These are phyloP conservation scores for Iris pallida DNA, from an alignment of 116 monocot genomes.

Conservation along the genomic window DNA sequence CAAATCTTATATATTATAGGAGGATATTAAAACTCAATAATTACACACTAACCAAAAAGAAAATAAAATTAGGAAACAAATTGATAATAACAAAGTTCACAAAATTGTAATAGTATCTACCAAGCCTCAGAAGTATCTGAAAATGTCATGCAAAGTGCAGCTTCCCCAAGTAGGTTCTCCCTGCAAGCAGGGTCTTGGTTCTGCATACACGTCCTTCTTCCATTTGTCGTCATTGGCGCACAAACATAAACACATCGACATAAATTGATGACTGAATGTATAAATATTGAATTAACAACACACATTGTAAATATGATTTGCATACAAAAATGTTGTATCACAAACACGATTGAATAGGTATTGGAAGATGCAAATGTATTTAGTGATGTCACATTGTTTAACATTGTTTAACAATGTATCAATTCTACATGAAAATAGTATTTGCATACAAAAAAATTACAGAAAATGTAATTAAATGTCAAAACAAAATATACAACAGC, in stretches of 20 bases:
- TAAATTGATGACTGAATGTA: neutral
- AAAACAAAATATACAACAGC: too few relatives aligned
- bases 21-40: conserved; percentile 36
- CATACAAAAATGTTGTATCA: too few relatives aligned
- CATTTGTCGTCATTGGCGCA: conserved; percentile 23
- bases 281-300: too few relatives aligned
- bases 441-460: too few relatives aligned
- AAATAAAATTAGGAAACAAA: neutral
- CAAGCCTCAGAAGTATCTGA: conserved; percentile 18
- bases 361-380: too few relatives aligned
- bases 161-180: conserved; percentile 29
- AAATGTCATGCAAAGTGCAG: conserved; percentile 19
- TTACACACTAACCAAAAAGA: neutral
- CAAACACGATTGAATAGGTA: too few relatives aligned
- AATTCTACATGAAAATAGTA: too few relatives aligned
- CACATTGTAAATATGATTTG: too few relatives aligned
- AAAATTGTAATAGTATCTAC: neutral
- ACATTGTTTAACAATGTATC: too few relatives aligned
- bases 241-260: neutral
- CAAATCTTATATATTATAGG: conserved; percentile 6
- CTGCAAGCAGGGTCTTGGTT: conserved; percentile 29
- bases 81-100: neutral
- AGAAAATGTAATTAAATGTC: too few relatives aligned
- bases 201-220: conserved; percentile 22
- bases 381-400: too few relatives aligned